Evolutionary conservation across 2,329 filamentous ascomycete species (phyloP).

Genomic region (Exophiala dermatitidis): DNA sequence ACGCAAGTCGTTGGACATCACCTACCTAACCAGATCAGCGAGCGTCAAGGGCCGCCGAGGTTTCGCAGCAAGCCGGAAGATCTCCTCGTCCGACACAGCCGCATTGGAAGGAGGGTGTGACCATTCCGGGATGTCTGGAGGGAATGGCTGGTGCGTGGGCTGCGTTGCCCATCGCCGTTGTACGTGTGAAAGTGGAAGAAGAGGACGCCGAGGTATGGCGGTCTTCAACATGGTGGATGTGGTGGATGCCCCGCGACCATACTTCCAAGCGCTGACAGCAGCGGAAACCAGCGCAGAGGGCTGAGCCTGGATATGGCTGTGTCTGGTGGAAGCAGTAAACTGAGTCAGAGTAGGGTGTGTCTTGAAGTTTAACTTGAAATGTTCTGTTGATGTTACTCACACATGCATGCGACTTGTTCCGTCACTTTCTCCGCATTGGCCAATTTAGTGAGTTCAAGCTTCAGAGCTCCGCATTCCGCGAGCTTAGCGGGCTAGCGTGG

Average conservation of each 20-base stretch:
- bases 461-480: too few relatives aligned
- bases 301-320: too few relatives aligned
- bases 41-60: slow-evolving; percentile 76
- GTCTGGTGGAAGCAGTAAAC: too few relatives aligned
- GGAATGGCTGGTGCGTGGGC: slow-evolving; percentile 15
- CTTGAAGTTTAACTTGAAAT: too few relatives aligned
- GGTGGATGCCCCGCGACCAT: neutral
- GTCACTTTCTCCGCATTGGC: too few relatives aligned
- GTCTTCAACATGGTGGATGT: slow-evolving; percentile 12
- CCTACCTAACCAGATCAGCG: slow-evolving; percentile 78
- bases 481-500: too few relatives aligned
- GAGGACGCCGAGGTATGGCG: slow-evolving; percentile 6
- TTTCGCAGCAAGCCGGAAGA: slow-evolving; percentile 68
- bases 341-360: too few relatives aligned
- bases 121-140: slow-evolving; percentile 20
- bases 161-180: slow-evolving; percentile 17
- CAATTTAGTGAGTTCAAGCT: too few relatives aligned
- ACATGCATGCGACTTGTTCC: too few relatives aligned
- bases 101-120: slow-evolving; percentile 38
- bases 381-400: too few relatives aligned
- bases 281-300: too few relatives aligned
- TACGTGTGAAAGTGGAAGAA: neutral
- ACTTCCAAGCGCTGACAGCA: neutral
- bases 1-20: neutral
- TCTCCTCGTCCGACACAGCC: slow-evolving; percentile 64